A percentile compares a stretch with the other conserved stretches of the same genome.
Evolutionary conservation across 164 flowering plant genomes (phyloP).

Genomic region (Tetracentron sinense): DNA sequence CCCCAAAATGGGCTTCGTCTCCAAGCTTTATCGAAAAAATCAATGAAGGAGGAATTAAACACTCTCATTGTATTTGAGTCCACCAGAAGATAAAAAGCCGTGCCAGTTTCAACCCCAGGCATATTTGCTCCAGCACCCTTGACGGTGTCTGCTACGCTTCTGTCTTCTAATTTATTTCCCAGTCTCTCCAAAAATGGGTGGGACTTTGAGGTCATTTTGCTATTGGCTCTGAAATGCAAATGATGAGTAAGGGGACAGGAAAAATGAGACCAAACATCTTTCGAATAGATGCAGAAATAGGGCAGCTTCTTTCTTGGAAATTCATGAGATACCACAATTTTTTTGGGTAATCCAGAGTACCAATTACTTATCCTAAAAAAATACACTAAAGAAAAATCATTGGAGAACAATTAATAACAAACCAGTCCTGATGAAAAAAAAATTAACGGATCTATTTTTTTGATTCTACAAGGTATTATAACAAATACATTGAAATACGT

Average conservation of each 20-base stretch:
- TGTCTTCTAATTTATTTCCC: conserved; percentile 86
- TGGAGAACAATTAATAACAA: no score
- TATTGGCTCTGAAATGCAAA: conserved; percentile 46
- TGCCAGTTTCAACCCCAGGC: conserved; percentile 80
- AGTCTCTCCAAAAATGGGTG: conserved; percentile 92
- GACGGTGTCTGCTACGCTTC: conserved; percentile 76
- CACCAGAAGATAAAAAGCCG: conserved; percentile 86
- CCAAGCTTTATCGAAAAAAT: conserved; percentile 64
- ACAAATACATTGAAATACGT: conserved; percentile 54
- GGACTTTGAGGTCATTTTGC: conserved; percentile 47
- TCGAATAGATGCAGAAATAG: no score
- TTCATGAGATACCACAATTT: no score
- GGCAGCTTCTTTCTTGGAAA: no score
- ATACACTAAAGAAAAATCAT: no score
- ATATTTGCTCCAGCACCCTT: conserved; percentile 68
- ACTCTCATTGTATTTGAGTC: conserved; percentile 53
- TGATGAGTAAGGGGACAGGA: conserved; percentile 2
- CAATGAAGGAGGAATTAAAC: conserved; percentile 48
- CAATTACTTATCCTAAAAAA: no score
- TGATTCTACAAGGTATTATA: no score
- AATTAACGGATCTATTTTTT: no score
- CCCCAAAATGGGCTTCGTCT: conserved; percentile 65
- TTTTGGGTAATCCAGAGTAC: no score
- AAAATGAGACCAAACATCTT: neutral
- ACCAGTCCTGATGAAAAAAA: no score